These are phyloP conservation scores for Claviceps pazoutovae DNA, from an alignment of 2,329 filamentous ascomycete species.

Conservation along the genomic window DNA sequence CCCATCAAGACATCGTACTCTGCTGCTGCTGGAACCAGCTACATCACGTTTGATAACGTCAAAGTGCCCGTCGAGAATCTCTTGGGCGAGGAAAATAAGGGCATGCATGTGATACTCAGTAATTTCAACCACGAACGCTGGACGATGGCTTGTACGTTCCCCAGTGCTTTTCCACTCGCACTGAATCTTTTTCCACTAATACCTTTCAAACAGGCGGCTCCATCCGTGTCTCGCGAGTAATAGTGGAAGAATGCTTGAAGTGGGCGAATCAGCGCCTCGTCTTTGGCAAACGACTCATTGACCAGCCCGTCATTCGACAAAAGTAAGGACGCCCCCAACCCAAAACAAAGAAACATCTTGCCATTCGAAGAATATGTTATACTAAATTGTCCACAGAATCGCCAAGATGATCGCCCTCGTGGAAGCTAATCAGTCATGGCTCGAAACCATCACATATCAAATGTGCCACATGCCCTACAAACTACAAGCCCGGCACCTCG, in stretches of 20 bases:
- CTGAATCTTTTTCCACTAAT: neutral
- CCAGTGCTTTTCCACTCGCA: neutral
- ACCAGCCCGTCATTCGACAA: constrained; percentile 69
- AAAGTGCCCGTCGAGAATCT: constrained; percentile 70
- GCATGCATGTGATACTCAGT: constrained; percentile 68
- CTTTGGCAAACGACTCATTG: constrained; percentile 68
- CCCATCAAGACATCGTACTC: constrained; percentile 74
- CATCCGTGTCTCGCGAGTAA: constrained; percentile 49
- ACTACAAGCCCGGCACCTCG: constrained; percentile 59
- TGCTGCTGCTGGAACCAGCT: constrained; percentile 62
- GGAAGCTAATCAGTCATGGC: constrained; percentile 75
- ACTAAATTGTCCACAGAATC: constrained; percentile 31
- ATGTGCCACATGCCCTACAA: constrained; percentile 77
- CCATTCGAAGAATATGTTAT: too few species aligned
- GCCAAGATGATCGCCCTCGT: constrained; percentile 76
- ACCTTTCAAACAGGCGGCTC: constrained; percentile 29
- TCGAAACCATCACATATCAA: constrained; percentile 73
- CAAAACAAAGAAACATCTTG: neutral
- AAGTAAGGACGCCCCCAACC: constrained; percentile 38
- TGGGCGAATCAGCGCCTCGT: constrained; percentile 81
- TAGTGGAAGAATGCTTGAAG: constrained; percentile 75
- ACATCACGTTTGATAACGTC: constrained; percentile 72
- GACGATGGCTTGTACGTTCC: constrained; percentile 50
- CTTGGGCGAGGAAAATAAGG: constrained; percentile 71
- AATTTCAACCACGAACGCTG: constrained; percentile 86